Evolutionary conservation across 352 stramenopile genomes (phyloP).

Genomic region (Aphanomyces euteiches): DNA sequence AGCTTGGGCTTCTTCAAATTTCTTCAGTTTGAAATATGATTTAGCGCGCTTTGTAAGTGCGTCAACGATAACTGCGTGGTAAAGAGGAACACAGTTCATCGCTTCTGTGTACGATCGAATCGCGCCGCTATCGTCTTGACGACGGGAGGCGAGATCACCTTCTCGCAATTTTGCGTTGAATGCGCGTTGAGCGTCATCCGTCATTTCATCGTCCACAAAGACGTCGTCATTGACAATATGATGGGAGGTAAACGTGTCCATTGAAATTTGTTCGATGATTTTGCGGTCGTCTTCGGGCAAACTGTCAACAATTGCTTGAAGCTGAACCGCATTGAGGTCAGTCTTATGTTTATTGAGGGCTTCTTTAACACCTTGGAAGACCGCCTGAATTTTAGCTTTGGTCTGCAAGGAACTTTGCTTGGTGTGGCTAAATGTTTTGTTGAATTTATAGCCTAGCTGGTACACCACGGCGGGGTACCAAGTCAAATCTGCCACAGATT

Average conservation of each 20-base stretch:
- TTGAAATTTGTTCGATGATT: conserved; percentile 32
- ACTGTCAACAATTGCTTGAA: conserved; percentile 71
- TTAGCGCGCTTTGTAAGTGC: conserved; percentile 27
- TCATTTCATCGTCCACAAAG: conserved; percentile 25
- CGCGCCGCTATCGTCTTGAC: conserved; percentile 49
- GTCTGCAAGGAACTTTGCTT: conserved; percentile 79
- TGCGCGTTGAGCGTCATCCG: conserved; percentile 38
- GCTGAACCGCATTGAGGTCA: conserved; percentile 59
- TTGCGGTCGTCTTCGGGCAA: conserved; percentile 40
- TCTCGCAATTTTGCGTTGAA: conserved; percentile 72
- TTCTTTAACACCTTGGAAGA: conserved; percentile 57
- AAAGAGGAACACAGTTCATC: conserved; percentile 19
- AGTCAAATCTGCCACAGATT: conserved; percentile 33
- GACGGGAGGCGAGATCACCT: conserved; percentile 53
- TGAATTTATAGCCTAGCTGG: conserved; percentile 57
- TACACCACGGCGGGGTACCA: conserved; percentile 76
- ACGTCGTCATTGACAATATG: conserved; percentile 30
- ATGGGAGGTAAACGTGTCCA: conserved; percentile 9
- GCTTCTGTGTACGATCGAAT: conserved; percentile 49
- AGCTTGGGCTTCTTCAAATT: conserved; percentile 52
- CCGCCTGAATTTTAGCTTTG: conserved; percentile 79
- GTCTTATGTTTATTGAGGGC: conserved; percentile 10
- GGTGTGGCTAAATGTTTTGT: conserved; percentile 40
- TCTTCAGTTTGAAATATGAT: conserved; percentile 44
- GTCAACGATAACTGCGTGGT: conserved; percentile 20